Evolutionary conservation across 495 filamentous ascomycete species (phyloP), one percentile per base, ranked within the genome.

Genomic region (Thermothielavioides terrestris): DNA sequence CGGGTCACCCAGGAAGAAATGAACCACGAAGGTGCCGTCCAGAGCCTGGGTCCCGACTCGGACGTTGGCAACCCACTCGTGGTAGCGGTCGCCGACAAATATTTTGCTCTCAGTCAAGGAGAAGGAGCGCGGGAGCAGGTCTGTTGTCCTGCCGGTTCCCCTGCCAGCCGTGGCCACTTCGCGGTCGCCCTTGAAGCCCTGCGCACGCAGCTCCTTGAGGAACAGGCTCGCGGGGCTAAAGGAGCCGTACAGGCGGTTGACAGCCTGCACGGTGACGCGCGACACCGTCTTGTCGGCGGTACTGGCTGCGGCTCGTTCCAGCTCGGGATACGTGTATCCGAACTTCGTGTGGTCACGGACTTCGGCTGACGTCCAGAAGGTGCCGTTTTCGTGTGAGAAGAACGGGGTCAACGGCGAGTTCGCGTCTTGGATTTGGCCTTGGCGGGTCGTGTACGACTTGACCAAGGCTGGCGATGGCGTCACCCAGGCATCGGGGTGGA

Each of bases 31-130:
- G 1, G 76, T 72, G 17, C 72, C 71, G 26, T 68, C 55, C 25
- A 84, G 61, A n/a, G 73, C 77, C 42, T 74, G 75, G 54, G 78
- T 81, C 23, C 67, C 61, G 12, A 79, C 80, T 9, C 62, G 59
- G 50, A 86, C 71, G 57, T 79, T 82, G 49, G 73, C 73, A n/a
- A 76, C 69, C 75, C 82, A 86, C 57, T 86, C 74, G 22, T 65
- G 68, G 52, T 77, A 73, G 9, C 54, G 50, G 31, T 55, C 53
- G 17, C 62, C 64, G 6, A 27, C 50, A 23, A 71, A 61, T 32
- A 67, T 46, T 4, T 31, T 37, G 22, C 4, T 9, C 10, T 8
- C 28, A 5, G 17, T 9, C 1, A 30, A 8, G 4, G 38, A 35
- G 30, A 20, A n/a, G 38, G 15, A 26, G 11, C 25, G 21, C 5